Base-by-base conservation (phyloP, 2,329 filamentous ascomycete genomes). In the Cordyceps tenuipes region DNA sequence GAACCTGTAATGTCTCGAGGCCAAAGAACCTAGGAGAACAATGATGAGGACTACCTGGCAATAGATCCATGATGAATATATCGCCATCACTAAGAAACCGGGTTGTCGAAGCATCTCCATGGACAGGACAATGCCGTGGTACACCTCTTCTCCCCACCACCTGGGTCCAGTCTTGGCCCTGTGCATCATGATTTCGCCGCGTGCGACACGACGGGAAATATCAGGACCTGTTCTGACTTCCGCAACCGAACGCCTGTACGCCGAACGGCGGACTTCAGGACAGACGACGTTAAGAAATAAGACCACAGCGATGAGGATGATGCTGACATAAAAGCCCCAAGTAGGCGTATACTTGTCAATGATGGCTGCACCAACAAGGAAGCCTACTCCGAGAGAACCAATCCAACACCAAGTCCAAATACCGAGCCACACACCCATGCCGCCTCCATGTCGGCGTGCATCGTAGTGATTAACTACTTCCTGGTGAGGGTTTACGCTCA, bases 41-140 rank as follows among this genome's bases (percentile, higher is more conserved):
- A 91, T 88, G 61, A 90, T 78, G 59, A 92, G 76, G 5, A 90
- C 86, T 2, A 90, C 79, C 67, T 91, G 86, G 2, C 86, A 87
- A 69, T 91, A 90, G 50, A 91, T 88, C 89, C 89, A 92, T 7
- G 82, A 86, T 15, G 86, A 77, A 70, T 92, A 92, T n/a, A 89
- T 62, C 1, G 87, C 81, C 67, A 92, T 77, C 34, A 90, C 73
- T n/a, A 84, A 72, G 69, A 91, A 92, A 0, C 89, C 89, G 3
- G 86, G 82, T 68, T 92, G 89, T 43, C 80, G 81, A 55, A 90
- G 75, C 88, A 92, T 91, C 66, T 86, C 83, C 21, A 82, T 70
- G 52, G 82, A 85, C 49, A 93, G 76, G 19, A 83, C 75, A 21
- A 89, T 67, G 10, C 88, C 89, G 49, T 89, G 88, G 71, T 84